Evolutionary conservation across 2,329 filamentous ascomycete genomes (phyloP), one percentile per base, ranked within the genome.

Genomic region (Penicillium occitanis): DNA sequence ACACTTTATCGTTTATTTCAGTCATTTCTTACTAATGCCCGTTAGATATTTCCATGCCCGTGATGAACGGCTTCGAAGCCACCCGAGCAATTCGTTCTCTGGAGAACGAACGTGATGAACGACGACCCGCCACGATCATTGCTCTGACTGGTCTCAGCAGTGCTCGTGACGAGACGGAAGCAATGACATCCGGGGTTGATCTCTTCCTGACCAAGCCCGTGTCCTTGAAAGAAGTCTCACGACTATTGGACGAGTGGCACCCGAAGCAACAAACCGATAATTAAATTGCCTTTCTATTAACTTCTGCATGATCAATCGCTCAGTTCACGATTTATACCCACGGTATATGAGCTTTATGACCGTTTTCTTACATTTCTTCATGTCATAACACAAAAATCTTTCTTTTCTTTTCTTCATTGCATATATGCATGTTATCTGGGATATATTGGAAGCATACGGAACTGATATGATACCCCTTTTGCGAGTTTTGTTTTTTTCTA

Each of bases 201-300:
- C 70, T 82, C 28, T 83, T 81, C 67, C 73, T 83, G 44, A 82
- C 80, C 4, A 83, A 83, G 65, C 81, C 81, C 0, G 79, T 83
- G 4, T 78, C 77, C 0, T 80, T 82, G 65, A 79, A 76, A 63
- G 78, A 80, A 67, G 78, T 82, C 2, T 76, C 78, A 4, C 71
- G 77, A 11, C 66, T 82, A 25, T 67, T 82, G 25, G 69, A 71
- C 17, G 74, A 77, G 50, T 78, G 76, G 76, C 72, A 75, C 60
- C 60, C 58, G 4, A 69, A 87, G 30, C 37, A 40, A 57, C 19
- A 46, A 22, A 22, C 13, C 17, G 63, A 62, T 25, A 55, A 35
- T 40, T 62, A n/a, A 61, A 25, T 28, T 48, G 35, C 35, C 1
- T 13, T 66, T 58, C 40, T 48, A 19, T 30, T 37, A 22, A 6